These are phyloP conservation scores for Tilletia indica DNA, from an alignment of 1,284 basidiomycete genomes.

Conservation along the genomic window DNA sequence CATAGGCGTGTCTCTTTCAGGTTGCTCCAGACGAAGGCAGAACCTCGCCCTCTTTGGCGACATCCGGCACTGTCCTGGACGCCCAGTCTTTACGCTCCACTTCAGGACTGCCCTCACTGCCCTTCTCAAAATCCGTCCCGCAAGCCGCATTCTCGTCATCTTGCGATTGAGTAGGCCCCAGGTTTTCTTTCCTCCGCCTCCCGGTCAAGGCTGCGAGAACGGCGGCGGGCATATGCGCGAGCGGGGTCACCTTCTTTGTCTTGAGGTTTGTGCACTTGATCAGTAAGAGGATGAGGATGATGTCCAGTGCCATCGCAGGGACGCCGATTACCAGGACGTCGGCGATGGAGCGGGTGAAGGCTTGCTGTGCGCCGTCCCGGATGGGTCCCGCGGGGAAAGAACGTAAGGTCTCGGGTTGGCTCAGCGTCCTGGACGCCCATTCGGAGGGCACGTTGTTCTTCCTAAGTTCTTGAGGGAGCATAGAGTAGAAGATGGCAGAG, in stretches of 20 bases:
- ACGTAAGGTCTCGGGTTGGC: neutral
- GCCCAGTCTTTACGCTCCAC: neutral
- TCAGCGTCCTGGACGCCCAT: neutral
- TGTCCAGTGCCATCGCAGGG: neutral
- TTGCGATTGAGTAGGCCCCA: neutral
- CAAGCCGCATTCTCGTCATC: neutral
- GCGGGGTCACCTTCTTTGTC: neutral
- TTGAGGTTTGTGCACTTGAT: neutral
- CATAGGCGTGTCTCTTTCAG: no score
- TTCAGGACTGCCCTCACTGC: neutral
- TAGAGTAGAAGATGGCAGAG: slow-evolving; percentile 3
- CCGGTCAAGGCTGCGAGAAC: neutral
- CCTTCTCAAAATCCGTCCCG: neutral
- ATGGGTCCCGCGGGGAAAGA: neutral
- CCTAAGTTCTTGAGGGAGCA: neutral
- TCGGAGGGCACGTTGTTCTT: neutral
- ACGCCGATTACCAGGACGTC: neutral
- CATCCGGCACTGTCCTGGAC: neutral
- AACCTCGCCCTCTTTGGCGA: neutral
- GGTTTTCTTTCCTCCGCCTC: neutral
- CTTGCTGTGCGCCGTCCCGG: neutral
- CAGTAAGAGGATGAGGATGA: neutral
- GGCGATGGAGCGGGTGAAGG: neutral
- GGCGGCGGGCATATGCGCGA: neutral
- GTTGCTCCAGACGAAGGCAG: no score